A percentile compares a stretch with the other conserved stretches of the same genome.
These are phyloP conservation scores for Tinospora cordifolia DNA, from an alignment of 164 flowering plant genomes.

Conservation along the genomic window DNA sequence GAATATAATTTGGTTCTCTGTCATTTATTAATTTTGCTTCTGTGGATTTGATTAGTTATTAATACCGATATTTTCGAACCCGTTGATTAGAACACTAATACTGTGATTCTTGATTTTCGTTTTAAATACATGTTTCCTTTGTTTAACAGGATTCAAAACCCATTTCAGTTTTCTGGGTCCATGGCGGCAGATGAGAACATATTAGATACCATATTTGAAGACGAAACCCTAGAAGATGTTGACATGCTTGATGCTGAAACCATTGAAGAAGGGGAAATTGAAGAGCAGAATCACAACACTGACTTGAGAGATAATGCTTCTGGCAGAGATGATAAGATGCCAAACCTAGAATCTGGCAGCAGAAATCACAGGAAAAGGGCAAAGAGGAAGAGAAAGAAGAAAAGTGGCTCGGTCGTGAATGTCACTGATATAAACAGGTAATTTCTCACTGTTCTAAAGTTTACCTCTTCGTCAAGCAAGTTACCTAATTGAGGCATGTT, in stretches of 20 bases:
- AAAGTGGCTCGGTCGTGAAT: conserved; percentile 18
- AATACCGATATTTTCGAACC: too few relatives aligned
- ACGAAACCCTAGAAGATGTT: conserved; percentile 46
- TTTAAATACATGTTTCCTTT: background rate
- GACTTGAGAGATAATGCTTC: conserved; percentile 13
- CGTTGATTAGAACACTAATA: background rate
- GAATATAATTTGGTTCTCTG: too few relatives aligned
- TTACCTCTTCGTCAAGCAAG: too few relatives aligned
- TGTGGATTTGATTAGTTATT: too few relatives aligned
- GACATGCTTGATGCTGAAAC: conserved; percentile 69
- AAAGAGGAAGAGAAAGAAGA: conserved; percentile 47
- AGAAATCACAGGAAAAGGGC: conserved; percentile 21
- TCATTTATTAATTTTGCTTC: too few relatives aligned
- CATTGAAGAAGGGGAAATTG: conserved; percentile 43
- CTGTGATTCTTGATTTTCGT: background rate
- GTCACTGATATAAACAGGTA: conserved; percentile 58
- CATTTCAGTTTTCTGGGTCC: background rate
- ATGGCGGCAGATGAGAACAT: conserved; percentile 54
- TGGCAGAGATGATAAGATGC: conserved; percentile 14
- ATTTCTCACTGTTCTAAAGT: background rate
- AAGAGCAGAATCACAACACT: conserved; percentile 19
- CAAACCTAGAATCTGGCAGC: conserved; percentile 19
- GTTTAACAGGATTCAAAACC: background rate
- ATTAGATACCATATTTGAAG: conserved; percentile 40
- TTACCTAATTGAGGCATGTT: background rate